Evolutionary conservation across 495 filamentous ascomycete genomes (phyloP).

Genomic region (Trichoderma asperelloides): DNA sequence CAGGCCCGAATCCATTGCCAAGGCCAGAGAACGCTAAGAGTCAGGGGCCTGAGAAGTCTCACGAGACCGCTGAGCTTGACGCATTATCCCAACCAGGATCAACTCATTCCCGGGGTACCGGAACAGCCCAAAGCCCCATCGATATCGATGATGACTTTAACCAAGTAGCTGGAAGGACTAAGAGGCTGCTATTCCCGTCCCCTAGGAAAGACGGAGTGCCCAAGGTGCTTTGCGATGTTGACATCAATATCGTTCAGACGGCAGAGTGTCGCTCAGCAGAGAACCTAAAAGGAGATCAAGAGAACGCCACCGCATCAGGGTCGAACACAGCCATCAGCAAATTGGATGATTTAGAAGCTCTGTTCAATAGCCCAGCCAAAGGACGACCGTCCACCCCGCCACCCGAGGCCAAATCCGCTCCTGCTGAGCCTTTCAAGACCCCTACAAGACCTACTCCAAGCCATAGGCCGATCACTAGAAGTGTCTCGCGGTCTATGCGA

Average conservation of each 20-base stretch:
- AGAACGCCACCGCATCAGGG: constrained; percentile 20
- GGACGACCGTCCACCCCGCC: constrained; percentile 53
- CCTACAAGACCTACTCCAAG: constrained; percentile 48
- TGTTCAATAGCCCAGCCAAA: constrained; percentile 44
- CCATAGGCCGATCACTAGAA: constrained; percentile 48
- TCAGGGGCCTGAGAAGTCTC: neutral
- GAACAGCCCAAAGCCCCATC: constrained; percentile 58
- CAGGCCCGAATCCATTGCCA: neutral
- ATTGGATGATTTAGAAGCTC: constrained; percentile 44
- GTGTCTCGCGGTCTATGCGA: constrained; percentile 42
- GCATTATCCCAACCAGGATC: constrained; percentile 21
- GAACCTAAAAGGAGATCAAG: constrained; percentile 31
- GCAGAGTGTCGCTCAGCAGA: constrained; percentile 26
- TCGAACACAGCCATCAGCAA: constrained; percentile 21
- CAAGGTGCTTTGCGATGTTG: constrained; percentile 50
- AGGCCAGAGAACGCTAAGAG: neutral
- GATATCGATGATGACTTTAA: constrained; percentile 44
- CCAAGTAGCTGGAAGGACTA: constrained; percentile 50
- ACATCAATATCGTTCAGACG: constrained; percentile 47
- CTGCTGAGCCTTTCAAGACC: constrained; percentile 44
- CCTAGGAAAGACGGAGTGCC: constrained; percentile 49
- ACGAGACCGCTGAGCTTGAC: neutral
- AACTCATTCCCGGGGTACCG: constrained; percentile 39
- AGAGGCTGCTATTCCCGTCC: constrained; percentile 74
- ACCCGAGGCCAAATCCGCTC: constrained; percentile 47